phyloP scores from a whole-genome alignment of 1,139 yeast species.

The Blastobotrys aristatus region DNA sequence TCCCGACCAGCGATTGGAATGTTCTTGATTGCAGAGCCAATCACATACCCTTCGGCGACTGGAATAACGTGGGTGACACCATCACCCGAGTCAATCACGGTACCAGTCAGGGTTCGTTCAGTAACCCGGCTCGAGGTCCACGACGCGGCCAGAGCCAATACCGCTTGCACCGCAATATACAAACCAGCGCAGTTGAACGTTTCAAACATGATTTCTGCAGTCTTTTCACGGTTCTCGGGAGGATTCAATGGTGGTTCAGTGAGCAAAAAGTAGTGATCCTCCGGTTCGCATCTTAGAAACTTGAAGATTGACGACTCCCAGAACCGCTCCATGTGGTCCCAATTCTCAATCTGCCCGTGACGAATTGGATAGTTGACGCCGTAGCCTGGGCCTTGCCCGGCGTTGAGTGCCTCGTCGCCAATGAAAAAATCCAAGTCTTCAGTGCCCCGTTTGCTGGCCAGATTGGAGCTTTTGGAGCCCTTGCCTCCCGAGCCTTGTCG shows the following conservation, averaged over 20 bases:
- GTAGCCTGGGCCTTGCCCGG: constrained; percentile 83
- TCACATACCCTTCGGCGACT: constrained; percentile 98
- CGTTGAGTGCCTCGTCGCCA: constrained; percentile 90
- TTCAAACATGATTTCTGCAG: constrained; percentile 98
- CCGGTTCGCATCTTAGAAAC: constrained; percentile 96
- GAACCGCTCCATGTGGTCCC: constrained; percentile 99
- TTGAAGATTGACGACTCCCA: constrained; percentile 98
- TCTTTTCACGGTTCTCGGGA: constrained; percentile 80
- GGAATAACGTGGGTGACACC: constrained; percentile 99
- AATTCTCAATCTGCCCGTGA: constrained; percentile 96
- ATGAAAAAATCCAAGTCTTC: constrained; percentile 93
- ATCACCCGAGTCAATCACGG: constrained; percentile 96
- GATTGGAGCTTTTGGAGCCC: constrained; percentile 18
- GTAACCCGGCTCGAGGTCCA: constrained; percentile 97
- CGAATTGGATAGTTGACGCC: constrained; percentile 87
- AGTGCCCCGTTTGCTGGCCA: constrained; percentile 66
- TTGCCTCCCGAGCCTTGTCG: constrained; percentile 42
- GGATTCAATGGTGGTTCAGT: constrained; percentile 99
- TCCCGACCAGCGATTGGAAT: constrained; percentile 99
- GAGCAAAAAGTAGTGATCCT: constrained; percentile 88
- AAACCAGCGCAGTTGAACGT: constrained; percentile 97
- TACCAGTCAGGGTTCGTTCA: constrained; percentile 94
- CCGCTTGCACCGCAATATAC: constrained; percentile 98
- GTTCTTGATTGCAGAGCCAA: constrained; percentile 94
- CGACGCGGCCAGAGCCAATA: constrained; percentile 94